phyloP scores from a whole-genome alignment of 2,329 filamentous ascomycete species.

The Fulvia fulva region DNA sequence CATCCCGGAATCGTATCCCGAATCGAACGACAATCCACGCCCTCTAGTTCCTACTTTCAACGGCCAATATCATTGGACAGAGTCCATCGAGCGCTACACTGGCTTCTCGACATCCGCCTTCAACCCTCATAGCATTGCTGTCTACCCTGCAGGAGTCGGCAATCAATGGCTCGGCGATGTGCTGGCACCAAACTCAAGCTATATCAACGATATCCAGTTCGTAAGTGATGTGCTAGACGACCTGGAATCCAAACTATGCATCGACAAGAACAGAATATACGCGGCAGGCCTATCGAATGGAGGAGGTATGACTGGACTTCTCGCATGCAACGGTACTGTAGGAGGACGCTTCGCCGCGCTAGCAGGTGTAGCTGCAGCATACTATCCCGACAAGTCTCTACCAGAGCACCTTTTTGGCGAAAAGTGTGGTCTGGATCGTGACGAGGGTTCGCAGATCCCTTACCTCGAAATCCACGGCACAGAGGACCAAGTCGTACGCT shows the following conservation, averaged over 20 bases:
- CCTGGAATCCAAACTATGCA: slow-evolving; percentile 40
- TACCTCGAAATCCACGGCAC: slow-evolving; percentile 40
- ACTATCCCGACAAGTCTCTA: slow-evolving; percentile 29
- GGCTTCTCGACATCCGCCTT: slow-evolving; percentile 43
- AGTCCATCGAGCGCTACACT: slow-evolving; percentile 21
- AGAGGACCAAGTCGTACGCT: slow-evolving; percentile 36
- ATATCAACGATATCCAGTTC: slow-evolving; percentile 43
- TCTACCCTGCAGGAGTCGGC: slow-evolving; percentile 43
- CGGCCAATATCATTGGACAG: slow-evolving; percentile 3
- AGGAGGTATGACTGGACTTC: slow-evolving; percentile 46
- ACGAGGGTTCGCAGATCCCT: slow-evolving; percentile 23
- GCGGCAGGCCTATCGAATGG: slow-evolving; percentile 51
- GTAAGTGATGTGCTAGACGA: slow-evolving; percentile 39
- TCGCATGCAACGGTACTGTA: slow-evolving; percentile 44
- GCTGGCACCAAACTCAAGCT: slow-evolving; percentile 26
- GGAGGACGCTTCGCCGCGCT: slow-evolving; percentile 43
- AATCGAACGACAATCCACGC: neutral
- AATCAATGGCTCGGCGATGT: slow-evolving; percentile 43
- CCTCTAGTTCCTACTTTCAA: slow-evolving; percentile 1
- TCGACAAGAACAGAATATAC: slow-evolving; percentile 43
- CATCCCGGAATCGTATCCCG: neutral
- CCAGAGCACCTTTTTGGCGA: slow-evolving; percentile 11
- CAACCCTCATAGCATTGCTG: slow-evolving; percentile 42
- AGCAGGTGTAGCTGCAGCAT: slow-evolving; percentile 43
- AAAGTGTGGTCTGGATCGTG: neutral